A percentile compares a stretch with the other conserved stretches of the same genome.
Conservation (phyloP, 2,329 filamentous ascomycete species). For the Claviceps digitariae region DNA sequence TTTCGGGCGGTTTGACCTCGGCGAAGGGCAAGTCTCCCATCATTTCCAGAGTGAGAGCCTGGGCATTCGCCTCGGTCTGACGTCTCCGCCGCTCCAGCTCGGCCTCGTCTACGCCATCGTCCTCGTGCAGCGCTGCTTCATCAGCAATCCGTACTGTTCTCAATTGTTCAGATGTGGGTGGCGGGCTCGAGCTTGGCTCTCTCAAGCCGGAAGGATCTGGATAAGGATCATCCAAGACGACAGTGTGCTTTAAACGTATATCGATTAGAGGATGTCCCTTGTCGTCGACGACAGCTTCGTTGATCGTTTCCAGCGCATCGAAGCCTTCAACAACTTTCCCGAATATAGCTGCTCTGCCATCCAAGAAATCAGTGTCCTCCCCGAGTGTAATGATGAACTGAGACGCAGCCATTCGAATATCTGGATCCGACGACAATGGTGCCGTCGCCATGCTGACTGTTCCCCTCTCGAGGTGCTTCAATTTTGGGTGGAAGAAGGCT, state of each 20-base stretch:
- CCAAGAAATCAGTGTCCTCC: slow-evolving; percentile 77
- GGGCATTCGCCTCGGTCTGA: slow-evolving; percentile 82
- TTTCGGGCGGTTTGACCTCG: slow-evolving; percentile 93
- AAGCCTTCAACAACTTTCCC: slow-evolving; percentile 94
- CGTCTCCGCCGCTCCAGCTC: slow-evolving; percentile 66
- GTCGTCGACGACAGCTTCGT: slow-evolving; percentile 75
- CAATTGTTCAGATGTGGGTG: slow-evolving; percentile 72
- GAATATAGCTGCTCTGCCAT: slow-evolving; percentile 90
- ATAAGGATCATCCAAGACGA: slow-evolving; percentile 84
- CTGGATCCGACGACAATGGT: slow-evolving; percentile 59
- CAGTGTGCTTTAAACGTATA: slow-evolving; percentile 86
- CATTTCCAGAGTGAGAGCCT: slow-evolving; percentile 92
- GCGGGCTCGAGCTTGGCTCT: slow-evolving; percentile 66
- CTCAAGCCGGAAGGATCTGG: slow-evolving; percentile 65
- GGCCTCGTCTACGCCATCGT: slow-evolving; percentile 60
- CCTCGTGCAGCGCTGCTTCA: slow-evolving; percentile 66
- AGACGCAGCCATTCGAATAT: slow-evolving; percentile 70
- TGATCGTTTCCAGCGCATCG: slow-evolving; percentile 86
- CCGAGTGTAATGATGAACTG: slow-evolving; percentile 91
- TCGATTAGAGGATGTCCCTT: slow-evolving; percentile 81
- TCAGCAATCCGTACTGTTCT: slow-evolving; percentile 86
- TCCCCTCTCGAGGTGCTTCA: slow-evolving; percentile 79
- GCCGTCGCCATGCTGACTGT: slow-evolving; percentile 98
- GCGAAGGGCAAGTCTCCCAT: slow-evolving; percentile 95
- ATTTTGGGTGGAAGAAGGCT: slow-evolving; percentile 71